A percentile compares a stretch with the other conserved stretches of the same genome.
phyloP scores from a whole-genome alignment of 805 yeast genomes.

The Zygosaccharomyces lentus region DNA sequence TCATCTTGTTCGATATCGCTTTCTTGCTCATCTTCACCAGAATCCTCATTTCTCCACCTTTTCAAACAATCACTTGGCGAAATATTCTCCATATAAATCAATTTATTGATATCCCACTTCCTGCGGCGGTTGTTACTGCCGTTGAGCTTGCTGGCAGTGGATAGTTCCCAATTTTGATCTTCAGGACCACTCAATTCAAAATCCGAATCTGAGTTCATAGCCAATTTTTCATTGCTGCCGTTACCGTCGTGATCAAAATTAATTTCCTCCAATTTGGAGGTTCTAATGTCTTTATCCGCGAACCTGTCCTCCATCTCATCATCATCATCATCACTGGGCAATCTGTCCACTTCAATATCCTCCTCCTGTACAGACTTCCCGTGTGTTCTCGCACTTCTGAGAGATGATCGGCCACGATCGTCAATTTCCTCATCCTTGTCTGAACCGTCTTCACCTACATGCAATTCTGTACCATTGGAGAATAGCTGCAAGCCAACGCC shows the following conservation, averaged over 20 bases:
- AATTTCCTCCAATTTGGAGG: constrained; percentile 43
- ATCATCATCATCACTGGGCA: constrained; percentile 42
- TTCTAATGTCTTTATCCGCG: constrained; percentile 29
- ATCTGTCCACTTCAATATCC: constrained; percentile 44
- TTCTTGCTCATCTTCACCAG: constrained; percentile 41
- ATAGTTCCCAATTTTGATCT: constrained; percentile 34
- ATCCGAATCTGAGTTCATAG: constrained; percentile 52
- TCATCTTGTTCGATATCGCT: constrained; percentile 38
- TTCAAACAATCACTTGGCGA: constrained; percentile 66
- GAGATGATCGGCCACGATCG: constrained; percentile 57
- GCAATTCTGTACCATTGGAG: constrained; percentile 52
- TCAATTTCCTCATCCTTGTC: constrained; percentile 35
- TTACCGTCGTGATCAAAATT: constrained; percentile 45
- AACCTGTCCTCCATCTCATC: constrained; percentile 41
- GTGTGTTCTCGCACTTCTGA: constrained; percentile 60
- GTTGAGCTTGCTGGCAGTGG: constrained; percentile 58
- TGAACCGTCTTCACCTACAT: constrained; percentile 39
- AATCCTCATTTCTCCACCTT: constrained; percentile 62
- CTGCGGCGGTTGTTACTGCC: constrained; percentile 45
- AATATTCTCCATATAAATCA: constrained; percentile 74
- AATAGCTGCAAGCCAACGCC: constrained; percentile 76
- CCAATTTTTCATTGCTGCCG: constrained; percentile 37
- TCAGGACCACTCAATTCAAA: constrained; percentile 40
- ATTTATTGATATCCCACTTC: constrained; percentile 75
- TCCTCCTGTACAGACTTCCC: constrained; percentile 48